These are phyloP conservation scores for Colletotrichum sp. DNA, from an alignment of 2,329 filamentous ascomycete genomes.

Conservation along the genomic window DNA sequence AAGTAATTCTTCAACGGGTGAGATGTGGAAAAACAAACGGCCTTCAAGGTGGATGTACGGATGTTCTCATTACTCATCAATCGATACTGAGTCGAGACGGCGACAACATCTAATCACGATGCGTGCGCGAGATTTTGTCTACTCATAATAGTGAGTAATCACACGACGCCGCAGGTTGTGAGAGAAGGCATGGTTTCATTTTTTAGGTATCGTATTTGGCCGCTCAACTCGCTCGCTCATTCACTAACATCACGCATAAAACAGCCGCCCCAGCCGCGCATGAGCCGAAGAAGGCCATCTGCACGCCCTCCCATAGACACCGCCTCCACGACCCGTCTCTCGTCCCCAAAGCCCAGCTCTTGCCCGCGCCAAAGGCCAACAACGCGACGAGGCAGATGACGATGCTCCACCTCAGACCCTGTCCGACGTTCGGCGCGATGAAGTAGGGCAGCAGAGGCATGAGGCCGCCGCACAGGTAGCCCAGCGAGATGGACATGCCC, in stretches of 20 bases:
- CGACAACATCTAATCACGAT: neutral
- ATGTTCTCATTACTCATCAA: neutral
- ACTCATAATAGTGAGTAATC: neutral
- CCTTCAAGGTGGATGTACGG: neutral
- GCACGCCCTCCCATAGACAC: neutral
- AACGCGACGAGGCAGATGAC: constrained; percentile 58
- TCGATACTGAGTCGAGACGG: neutral
- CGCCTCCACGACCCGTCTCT: constrained; percentile 7
- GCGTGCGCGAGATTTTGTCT: fast-evolving
- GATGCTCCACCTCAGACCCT: constrained; percentile 57
- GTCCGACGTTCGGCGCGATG: constrained; percentile 34
- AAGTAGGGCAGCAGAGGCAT: constrained; percentile 69
- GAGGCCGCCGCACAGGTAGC: constrained; percentile 67
- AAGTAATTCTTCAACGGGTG: neutral
- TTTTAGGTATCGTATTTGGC: neutral
- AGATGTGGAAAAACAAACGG: neutral
- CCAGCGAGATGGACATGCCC: constrained; percentile 63
- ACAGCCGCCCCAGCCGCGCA: constrained; percentile 1
- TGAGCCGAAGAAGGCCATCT: neutral
- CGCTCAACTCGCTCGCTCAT: neutral
- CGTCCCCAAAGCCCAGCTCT: constrained; percentile 46
- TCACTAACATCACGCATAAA: neutral
- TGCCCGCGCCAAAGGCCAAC: constrained; percentile 61
- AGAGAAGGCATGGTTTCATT: neutral
- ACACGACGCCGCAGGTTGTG: neutral